These are phyloP conservation scores for Sclerotinia nivalis DNA, from an alignment of 2,329 filamentous ascomycete genomes.

Conservation along the genomic window DNA sequence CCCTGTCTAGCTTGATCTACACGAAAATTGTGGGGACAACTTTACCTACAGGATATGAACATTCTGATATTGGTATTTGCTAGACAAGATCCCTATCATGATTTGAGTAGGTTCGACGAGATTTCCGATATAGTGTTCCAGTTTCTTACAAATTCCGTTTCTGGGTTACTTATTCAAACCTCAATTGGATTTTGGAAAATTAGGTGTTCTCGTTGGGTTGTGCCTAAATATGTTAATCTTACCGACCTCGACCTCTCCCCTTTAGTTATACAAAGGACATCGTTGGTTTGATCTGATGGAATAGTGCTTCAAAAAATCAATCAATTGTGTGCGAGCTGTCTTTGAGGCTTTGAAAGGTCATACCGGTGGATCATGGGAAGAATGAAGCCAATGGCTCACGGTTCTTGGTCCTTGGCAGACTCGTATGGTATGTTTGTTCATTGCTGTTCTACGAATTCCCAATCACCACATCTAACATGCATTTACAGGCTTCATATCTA, in stretches of 20 bases:
- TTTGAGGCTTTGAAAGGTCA: not conserved
- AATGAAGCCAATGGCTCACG: constrained; percentile 24
- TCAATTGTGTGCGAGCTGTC: not conserved
- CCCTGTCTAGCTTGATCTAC: constrained; percentile 11
- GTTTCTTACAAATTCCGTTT: not conserved
- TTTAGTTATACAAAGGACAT: constrained; percentile 1
- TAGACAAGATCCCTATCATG: not conserved
- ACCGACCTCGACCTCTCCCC: constrained; percentile 1
- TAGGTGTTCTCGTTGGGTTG: constrained; percentile 13
- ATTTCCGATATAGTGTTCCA: not conserved
- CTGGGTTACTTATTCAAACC: not conserved
- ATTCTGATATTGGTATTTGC: constrained; percentile 2
- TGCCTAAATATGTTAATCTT: constrained; percentile 7
- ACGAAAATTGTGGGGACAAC: constrained; percentile 20
- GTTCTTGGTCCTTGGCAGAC: constrained; percentile 39
- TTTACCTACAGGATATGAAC: constrained; percentile 7
- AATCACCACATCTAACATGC: constrained; percentile 21
- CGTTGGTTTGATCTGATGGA: not conserved
- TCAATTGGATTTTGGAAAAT: constrained; percentile 1
- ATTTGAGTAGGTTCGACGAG: not conserved
- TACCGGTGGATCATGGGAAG: constrained; percentile 27
- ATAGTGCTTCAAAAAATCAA: not conserved
- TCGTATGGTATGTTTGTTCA: constrained; percentile 36
- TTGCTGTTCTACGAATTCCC: not conserved
- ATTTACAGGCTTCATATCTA: constrained; percentile 38